A percentile compares a stretch with the other conserved stretches of the same genome.
Conservation (phyloP, 768 basidiomycete species). For the Scleroderma bovista region DNA sequence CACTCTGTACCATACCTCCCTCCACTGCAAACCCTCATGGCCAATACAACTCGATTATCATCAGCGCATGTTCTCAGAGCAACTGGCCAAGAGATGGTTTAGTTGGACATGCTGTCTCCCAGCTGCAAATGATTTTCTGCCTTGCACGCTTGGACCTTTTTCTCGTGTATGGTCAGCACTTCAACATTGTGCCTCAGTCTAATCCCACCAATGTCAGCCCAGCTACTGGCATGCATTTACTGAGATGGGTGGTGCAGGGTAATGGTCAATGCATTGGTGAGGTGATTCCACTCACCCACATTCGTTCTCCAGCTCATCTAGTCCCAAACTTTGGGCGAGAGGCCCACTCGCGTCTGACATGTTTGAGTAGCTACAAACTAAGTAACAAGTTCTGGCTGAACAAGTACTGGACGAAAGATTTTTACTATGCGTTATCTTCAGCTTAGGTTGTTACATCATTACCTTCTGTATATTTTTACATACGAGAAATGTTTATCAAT, state of each 20-base stretch:
- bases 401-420: slow-evolving; percentile 30
- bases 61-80: slow-evolving; percentile 4
- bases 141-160: slow-evolving; percentile 5
- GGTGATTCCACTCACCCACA: slow-evolving; percentile 20
- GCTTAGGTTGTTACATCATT: background rate
- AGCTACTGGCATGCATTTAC: slow-evolving; percentile 17
- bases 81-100: slow-evolving; percentile 13
- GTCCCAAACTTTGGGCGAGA: slow-evolving; percentile 26
- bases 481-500: too few relatives aligned
- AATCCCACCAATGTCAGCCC: slow-evolving; percentile 7
- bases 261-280: slow-evolving; percentile 22
- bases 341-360: slow-evolving; percentile 20
- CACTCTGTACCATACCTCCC: slow-evolving; percentile 1
- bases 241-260: slow-evolving; percentile 13
- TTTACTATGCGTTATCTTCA: slow-evolving; percentile 10
- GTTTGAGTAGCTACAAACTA: slow-evolving; percentile 17
- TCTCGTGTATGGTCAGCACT: slow-evolving; percentile 22
- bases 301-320: slow-evolving; percentile 21
- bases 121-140: slow-evolving; percentile 14
- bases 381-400: slow-evolving; percentile 25
- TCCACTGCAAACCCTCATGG: slow-evolving; percentile 7
- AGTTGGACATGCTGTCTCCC: slow-evolving; percentile 14
- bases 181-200: slow-evolving; percentile 21
- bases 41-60: slow-evolving; percentile 8
- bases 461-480: background rate